A percentile compares a stretch with the other conserved stretches of the same genome.
Evolutionary conservation across 176 grass and related monocot genomes (phyloP).

Genomic region (sorghum (Sorghum bicolor)): DNA sequence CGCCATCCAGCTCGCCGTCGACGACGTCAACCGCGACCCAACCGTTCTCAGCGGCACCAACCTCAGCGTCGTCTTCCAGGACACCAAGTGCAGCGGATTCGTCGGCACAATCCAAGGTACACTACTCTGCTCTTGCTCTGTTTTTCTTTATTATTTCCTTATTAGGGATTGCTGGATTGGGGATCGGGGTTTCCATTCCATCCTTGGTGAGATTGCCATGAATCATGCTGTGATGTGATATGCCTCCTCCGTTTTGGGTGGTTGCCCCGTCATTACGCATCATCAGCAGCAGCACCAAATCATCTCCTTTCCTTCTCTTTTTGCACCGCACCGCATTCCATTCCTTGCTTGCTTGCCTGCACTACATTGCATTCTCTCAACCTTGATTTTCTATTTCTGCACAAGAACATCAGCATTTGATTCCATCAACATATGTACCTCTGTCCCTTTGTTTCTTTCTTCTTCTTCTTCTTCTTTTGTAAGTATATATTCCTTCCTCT

Average conservation of each 20-base stretch:
- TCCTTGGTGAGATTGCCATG: not conserved
- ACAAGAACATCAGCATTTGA: too few relatives aligned
- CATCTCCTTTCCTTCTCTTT: not conserved
- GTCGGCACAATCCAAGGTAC: constrained; percentile 69
- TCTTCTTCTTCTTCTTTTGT: too few relatives aligned
- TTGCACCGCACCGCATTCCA: not conserved
- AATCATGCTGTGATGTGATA: not conserved
- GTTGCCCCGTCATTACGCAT: not conserved
- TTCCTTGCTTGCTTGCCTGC: not conserved
- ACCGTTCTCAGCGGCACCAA: constrained; percentile 48
- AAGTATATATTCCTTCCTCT: too few relatives aligned
- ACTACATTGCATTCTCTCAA: not conserved
- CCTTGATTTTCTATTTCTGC: not conserved
- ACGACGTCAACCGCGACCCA: constrained; percentile 65
- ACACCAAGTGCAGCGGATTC: constrained; percentile 90
- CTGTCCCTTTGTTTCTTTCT: too few relatives aligned
- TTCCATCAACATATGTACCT: too few relatives aligned
- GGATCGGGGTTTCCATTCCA: not conserved
- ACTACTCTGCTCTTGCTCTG: not conserved
- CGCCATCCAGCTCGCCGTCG: constrained; percentile 74
- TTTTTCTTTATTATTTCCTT: not conserved
- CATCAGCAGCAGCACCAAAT: not conserved
- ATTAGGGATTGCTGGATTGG: not conserved
- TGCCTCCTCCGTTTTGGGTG: not conserved
- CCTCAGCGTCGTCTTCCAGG: constrained; percentile 51